Evolutionary conservation across 345 rosid genomes (phyloP).

Genomic region (Brassica juncea): DNA sequence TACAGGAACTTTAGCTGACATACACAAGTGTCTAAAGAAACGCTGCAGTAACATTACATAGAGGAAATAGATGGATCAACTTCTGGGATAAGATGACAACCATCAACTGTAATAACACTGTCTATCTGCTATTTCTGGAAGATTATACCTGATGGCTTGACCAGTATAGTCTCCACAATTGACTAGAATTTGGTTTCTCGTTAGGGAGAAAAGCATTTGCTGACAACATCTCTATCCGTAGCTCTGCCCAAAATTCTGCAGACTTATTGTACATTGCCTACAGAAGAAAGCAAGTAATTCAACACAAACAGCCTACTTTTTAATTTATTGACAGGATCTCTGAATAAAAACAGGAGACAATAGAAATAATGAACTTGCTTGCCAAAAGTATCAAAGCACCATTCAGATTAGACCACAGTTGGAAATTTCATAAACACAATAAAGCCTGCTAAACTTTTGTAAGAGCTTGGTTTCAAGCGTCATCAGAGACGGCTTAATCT

Average conservation of each 20-base stretch:
- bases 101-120: conserved; percentile 17
- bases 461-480: conserved; percentile 24
- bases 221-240: conserved; percentile 90
- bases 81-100: conserved; percentile 22
- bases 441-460: conserved; percentile 20
- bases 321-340: conserved; percentile 15
- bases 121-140: conserved; percentile 11
- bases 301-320: conserved; percentile 11
- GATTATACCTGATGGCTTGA: conserved; percentile 89
- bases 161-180: conserved; percentile 98
- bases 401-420: neutral
- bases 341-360: conserved; percentile 17
- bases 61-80: conserved; percentile 13
- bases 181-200: conserved; percentile 87
- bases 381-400: conserved; percentile 22
- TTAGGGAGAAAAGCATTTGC: conserved; percentile 68
- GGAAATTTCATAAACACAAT: conserved; percentile 14
- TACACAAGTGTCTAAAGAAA: conserved; percentile 97
- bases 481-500: neutral
- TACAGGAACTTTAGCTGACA: conserved; percentile 98
- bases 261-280: conserved; percentile 93
- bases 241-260: conserved; percentile 98
- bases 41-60: conserved; percentile 56
- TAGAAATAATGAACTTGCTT: conserved; percentile 8
- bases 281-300: conserved; percentile 25